Evolutionary conservation across 768 basidiomycete species (phyloP), one percentile per base, ranked within the genome.

Genomic region (Tricholoma terreum): DNA sequence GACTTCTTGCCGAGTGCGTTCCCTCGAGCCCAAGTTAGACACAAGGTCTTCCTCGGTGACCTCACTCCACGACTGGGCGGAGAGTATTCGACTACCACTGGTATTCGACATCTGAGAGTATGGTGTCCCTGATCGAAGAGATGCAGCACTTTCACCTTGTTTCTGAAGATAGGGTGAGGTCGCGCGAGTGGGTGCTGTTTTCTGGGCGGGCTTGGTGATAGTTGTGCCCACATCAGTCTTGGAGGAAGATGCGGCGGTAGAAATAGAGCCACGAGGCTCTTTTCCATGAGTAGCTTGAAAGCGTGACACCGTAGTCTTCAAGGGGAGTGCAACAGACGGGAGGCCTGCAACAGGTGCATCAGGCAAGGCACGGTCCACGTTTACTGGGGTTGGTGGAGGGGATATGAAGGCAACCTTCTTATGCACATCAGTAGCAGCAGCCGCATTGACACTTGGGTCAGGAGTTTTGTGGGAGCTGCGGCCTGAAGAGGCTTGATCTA

Each of bases 1-100:
- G 6, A 98, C 95, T 75, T 98, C 95, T 72, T 98, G 95, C 52
- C 95, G 84, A 36, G 95, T 97, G 57, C 95, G 84, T 70, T 98
- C 95, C 58, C 92, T 85, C 45, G 92, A 87, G n/a, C 94, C 92
- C 34, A 98, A 78, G 67, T 98, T 93, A 45, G 87, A 86, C 17
- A 98, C 91, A 42, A 98, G 84, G 71, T 98, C 95, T 55, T 92
- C 93, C 69, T 95, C 94, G 9, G 94, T 92, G 61, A 88, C 89
- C 69, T 96, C 92, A 67, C 92, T 95, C 95, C 95, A 98, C 17
- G 89, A 91, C 60, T 83, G 73, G 1, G 87, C 89, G 30, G 89
- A 82, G 38, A 91, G 77, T 57, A 94, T 90, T 42, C 87, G 83
- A 60, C 84, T 88, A 52, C 84, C 84, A 54, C 84, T 81, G 12